Base-by-base conservation (phyloP, 139 green algal species). In the Chlamydomonas sphaeroides region DNA sequence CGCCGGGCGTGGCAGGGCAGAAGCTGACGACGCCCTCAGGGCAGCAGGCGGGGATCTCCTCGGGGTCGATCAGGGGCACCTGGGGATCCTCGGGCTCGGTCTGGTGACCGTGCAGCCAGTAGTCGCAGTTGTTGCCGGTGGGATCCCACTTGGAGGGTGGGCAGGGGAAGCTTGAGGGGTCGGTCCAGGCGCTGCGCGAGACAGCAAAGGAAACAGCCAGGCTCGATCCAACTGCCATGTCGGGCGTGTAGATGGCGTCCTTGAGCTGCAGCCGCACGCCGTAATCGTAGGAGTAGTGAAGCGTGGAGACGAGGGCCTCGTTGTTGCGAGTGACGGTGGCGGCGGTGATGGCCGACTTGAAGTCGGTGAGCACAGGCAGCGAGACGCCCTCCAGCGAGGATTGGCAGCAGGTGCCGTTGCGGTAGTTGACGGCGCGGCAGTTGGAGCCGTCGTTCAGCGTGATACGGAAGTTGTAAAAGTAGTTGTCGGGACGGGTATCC, bases 381-480 rank as follows among this genome's bases (percentile, higher is more conserved):
- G 56, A 80, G 39, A 90, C 59, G 68, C 75, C 81, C 23, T 66
- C 49, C 15, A 90, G 35, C 0, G 86, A 85, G 14, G 85, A 59
- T 39, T 90, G 74, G 86, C 86, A 90, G 86, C 86, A 90, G 62
- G 70, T 84, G 51, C 86, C 86, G 36, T 61, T 69, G 23, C 85
- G 73, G 73, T 85, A 89, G 62, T 48, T 83, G 36, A 89, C n/a
- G 57, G 51, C 18, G 2, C 45, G 28, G 79, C 85, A 86, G 20
- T 62, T 56, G 70, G 0, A 26, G 35, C 36, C 68, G 39, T 71
- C 65, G 14, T 84, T 84, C 4, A 84, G 49, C 1, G 15, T 42
- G 25, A 84, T 41, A 11, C 21, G 35, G 45, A 84, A 84, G 77
- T 45, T 76, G 65, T 65, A 84, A 5, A 23, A 33, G 38, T 56